Conservation (phyloP, 139 green algal species). For the Chlamydomonas eustigma region DNA sequence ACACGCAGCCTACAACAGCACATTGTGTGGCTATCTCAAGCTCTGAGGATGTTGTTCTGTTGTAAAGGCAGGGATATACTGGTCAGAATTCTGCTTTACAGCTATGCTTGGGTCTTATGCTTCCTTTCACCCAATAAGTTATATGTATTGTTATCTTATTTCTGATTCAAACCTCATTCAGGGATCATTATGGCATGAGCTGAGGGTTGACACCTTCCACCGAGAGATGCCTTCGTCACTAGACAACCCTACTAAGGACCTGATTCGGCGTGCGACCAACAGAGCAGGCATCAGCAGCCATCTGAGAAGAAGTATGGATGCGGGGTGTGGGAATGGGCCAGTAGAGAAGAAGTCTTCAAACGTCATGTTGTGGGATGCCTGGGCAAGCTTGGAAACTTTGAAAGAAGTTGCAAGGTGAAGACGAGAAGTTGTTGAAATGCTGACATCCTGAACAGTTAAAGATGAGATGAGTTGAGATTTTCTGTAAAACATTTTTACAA, state of each 20-base stretch:
- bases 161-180: neutral
- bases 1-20: too few relatives aligned
- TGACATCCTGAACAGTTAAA: too few relatives aligned
- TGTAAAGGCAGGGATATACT: neutral
- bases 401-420: slow-evolving; percentile 1
- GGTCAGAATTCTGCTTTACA: neutral
- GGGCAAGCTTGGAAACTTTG: slow-evolving; percentile 1
- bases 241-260: neutral
- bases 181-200: neutral
- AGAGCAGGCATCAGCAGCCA: neutral
- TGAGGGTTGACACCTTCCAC: too few relatives aligned
- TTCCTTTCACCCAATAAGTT: too few relatives aligned
- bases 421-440: too few relatives aligned
- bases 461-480: too few relatives aligned
- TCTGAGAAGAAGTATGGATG: neutral
- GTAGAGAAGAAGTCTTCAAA: neutral
- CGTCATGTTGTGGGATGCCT: slow-evolving; percentile 3
- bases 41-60: neutral
- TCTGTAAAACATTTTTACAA: too few relatives aligned
- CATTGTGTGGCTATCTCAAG: neutral
- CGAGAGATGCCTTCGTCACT: neutral
- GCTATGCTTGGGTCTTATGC: too few relatives aligned
- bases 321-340: neutral
- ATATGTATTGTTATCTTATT: too few relatives aligned
- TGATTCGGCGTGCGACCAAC: neutral